phyloP scores from a whole-genome alignment of 2,329 filamentous ascomycete species.

The Microdochium nivale region DNA sequence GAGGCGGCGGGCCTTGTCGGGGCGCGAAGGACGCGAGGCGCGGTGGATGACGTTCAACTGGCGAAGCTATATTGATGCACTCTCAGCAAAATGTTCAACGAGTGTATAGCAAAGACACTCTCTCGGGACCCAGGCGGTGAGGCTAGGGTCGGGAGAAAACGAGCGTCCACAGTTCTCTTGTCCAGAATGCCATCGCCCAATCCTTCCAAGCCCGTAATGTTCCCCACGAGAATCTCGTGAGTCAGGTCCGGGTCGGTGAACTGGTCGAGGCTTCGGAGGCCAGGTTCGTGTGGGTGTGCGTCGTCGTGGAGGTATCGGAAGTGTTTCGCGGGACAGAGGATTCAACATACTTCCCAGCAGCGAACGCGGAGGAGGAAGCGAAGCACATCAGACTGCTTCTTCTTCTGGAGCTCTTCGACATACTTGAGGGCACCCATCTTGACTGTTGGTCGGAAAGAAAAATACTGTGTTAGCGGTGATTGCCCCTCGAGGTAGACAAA shows the following conservation, averaged over 20 bases:
- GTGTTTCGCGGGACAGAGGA: slow-evolving; percentile 26
- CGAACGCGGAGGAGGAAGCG: slow-evolving; percentile 99
- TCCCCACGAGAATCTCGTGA: not conserved
- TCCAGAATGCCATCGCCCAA: not conserved
- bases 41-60: slow-evolving; percentile 99
- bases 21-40: slow-evolving; percentile 93
- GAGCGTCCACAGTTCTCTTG: not conserved
- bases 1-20: slow-evolving; percentile 99
- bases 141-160: not conserved
- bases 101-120: slow-evolving; percentile 78
- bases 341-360: slow-evolving; percentile 96
- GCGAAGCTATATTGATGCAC: slow-evolving; percentile 99
- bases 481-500: not conserved
- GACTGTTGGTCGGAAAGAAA: slow-evolving; percentile 27
- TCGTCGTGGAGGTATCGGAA: slow-evolving; percentile 12
- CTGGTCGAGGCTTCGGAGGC: not conserved
- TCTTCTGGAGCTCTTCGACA: slow-evolving; percentile 99
- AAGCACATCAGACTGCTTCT: slow-evolving; percentile 99
- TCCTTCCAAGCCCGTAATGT: not conserved
- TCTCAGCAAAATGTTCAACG: slow-evolving; percentile 99
- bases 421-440: slow-evolving; percentile 99
- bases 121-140: not conserved
- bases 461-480: slow-evolving; percentile 9
- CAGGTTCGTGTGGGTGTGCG: slow-evolving; percentile 9
- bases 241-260: not conserved